These are phyloP conservation scores for Phytophthora lateralis DNA, from an alignment of 352 stramenopile genomes.

Conservation along the genomic window DNA sequence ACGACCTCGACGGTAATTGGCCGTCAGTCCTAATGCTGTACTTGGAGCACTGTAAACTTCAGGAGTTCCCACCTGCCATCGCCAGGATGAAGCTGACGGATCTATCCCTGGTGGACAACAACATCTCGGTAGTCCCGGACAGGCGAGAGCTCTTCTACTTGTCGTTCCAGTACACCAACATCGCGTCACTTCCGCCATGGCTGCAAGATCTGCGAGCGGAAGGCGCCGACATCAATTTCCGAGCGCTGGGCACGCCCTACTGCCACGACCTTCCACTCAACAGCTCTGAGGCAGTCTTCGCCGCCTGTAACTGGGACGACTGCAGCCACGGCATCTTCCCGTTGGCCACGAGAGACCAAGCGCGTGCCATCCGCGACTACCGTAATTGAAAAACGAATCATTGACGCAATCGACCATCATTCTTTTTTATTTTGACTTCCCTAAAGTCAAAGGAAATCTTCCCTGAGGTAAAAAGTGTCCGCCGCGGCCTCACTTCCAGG, in stretches of 20 bases:
- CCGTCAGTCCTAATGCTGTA: constrained; percentile 38
- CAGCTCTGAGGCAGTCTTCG: neutral
- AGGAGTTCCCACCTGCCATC: constrained; percentile 29
- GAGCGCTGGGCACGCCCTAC: constrained; percentile 20
- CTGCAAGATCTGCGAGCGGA: neutral
- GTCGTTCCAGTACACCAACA: neutral
- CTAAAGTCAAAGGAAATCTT: neutral
- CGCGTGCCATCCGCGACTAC: constrained; percentile 9
- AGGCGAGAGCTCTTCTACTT: constrained; percentile 14
- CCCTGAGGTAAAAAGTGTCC: neutral
- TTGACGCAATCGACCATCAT: constrained; percentile 14
- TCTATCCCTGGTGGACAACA: constrained; percentile 46
- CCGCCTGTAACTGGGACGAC: constrained; percentile 8
- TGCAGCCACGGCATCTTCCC: constrained; percentile 29
- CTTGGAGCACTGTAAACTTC: constrained; percentile 44
- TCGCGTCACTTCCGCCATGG: constrained; percentile 11
- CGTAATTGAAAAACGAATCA: constrained; percentile 1
- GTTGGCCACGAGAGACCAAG: constrained; percentile 18
- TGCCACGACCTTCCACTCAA: constrained; percentile 5
- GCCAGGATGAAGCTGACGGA: constrained; percentile 34
- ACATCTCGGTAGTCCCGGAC: constrained; percentile 39
- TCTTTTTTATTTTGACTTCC: neutral
- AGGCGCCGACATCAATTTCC: constrained; percentile 1
- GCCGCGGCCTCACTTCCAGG: too few relatives aligned
- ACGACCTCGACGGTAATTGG: constrained; percentile 25